These are phyloP conservation scores for Cercophora newfieldiana DNA, from an alignment of 495 filamentous ascomycete species.

Conservation along the genomic window DNA sequence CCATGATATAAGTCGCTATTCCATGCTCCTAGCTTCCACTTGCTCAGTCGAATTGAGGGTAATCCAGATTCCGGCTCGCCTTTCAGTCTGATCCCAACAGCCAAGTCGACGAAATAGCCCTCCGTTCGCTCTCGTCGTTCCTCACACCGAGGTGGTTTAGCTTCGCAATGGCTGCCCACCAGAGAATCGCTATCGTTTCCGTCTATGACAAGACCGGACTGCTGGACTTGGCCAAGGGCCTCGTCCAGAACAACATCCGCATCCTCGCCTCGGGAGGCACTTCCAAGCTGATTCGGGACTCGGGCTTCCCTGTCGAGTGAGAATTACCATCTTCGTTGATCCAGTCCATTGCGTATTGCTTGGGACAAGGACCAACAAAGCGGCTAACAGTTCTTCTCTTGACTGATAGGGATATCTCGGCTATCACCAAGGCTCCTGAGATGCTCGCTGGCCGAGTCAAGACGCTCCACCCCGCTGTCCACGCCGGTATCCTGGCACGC, in stretches of 20 bases:
- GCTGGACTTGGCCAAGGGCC: conserved; percentile 91
- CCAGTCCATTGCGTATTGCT: not conserved
- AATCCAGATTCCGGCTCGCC: not conserved
- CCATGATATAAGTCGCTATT: conserved; percentile 1
- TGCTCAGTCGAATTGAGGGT: not conserved
- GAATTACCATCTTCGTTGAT: conserved; percentile 29
- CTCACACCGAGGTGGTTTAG: conserved; percentile 21
- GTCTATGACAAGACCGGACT: conserved; percentile 99
- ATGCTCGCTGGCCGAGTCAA: conserved; percentile 96
- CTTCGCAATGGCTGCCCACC: conserved; percentile 36
- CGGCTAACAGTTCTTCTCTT: not conserved
- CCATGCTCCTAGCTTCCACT: not conserved
- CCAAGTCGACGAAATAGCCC: not conserved
- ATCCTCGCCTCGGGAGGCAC: conserved; percentile 94
- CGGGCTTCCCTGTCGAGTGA: conserved; percentile 89
- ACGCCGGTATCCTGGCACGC: conserved; percentile 89
- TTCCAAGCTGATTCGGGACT: conserved; percentile 90
- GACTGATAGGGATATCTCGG: conserved; percentile 77
- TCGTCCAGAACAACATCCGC: conserved; percentile 85
- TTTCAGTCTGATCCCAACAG: not conserved
- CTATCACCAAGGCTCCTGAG: conserved; percentile 97
- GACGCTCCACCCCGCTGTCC: conserved; percentile 93
- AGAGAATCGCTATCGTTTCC: conserved; percentile 80
- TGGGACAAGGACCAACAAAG: not conserved
- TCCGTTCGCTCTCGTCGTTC: conserved; percentile 11